These are phyloP conservation scores for Parastagonospora nodorum DNA, from an alignment of 2,329 filamentous ascomycete species.

Conservation along the genomic window DNA sequence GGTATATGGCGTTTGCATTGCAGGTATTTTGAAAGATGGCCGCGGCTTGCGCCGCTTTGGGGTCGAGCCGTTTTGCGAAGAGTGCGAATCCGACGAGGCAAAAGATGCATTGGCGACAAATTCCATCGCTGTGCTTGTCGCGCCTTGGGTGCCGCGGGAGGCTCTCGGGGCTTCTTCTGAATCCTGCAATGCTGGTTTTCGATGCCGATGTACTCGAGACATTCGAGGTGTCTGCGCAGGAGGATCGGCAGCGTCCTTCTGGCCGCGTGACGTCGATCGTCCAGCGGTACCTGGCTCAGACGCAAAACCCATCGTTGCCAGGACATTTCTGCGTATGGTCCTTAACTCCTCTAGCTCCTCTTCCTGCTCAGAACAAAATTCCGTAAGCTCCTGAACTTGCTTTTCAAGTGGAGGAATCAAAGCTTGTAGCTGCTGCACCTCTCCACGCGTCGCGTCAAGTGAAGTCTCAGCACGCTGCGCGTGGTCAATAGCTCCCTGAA, in stretches of 20 bases:
- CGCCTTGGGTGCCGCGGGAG: conserved; percentile 1
- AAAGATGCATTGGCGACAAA: conserved; percentile 28
- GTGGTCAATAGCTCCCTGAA: conserved; percentile 17
- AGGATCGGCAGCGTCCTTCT: conserved; percentile 10
- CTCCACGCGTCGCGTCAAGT: conserved; percentile 18
- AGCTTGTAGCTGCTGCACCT: conserved; percentile 21
- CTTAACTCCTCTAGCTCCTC: conserved; percentile 34
- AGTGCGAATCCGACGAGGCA: conserved; percentile 22
- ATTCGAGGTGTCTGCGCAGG: conserved; percentile 13
- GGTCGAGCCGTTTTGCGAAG: conserved; percentile 34
- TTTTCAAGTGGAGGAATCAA: conserved; percentile 23
- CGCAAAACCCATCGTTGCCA: conserved; percentile 29
- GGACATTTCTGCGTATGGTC: conserved; percentile 29
- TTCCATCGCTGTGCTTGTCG: conserved; percentile 21
- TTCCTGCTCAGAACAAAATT: conserved; percentile 34
- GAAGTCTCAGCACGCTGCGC: conserved; percentile 6
- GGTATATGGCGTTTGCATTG: conserved; percentile 33
- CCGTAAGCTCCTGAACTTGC: conserved; percentile 31
- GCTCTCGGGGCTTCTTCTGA: conserved; percentile 10
- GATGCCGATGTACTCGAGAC: conserved; percentile 26
- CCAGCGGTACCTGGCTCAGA: conserved; percentile 15
- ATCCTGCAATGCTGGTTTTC: conserved; percentile 22
- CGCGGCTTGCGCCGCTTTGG: conserved; percentile 50
- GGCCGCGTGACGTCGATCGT: conserved; percentile 14
- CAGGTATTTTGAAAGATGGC: conserved; percentile 35